Conservation (phyloP, 805 yeast genomes). For the Pichia sporocuriosa region DNA sequence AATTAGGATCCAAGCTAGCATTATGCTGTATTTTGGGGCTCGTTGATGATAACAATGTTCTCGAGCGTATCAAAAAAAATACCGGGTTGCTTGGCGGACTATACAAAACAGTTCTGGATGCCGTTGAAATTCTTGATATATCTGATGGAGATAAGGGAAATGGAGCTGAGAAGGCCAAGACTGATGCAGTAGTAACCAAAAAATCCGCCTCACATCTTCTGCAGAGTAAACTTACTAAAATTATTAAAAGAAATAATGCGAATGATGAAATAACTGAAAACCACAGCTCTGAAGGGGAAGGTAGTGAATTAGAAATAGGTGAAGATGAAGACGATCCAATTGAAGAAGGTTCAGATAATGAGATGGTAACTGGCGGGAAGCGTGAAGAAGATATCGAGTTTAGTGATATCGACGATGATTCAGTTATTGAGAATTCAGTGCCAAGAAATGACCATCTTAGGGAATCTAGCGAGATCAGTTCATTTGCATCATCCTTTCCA, state of each 20-base stretch:
- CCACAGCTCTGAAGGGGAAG: not conserved
- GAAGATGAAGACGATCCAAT: constrained; percentile 14
- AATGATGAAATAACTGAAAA: not conserved
- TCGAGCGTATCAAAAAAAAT: constrained; percentile 23
- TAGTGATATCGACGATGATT: constrained; percentile 10
- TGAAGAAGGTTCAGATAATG: constrained; percentile 12
- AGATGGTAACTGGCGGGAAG: not conserved
- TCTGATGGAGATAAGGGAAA: not conserved
- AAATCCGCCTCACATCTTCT: no score
- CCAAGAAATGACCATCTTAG: not conserved
- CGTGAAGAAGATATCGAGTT: constrained; percentile 6
- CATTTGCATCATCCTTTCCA: constrained; percentile 11
- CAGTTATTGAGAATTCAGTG: not conserved
- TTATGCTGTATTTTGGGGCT: constrained; percentile 10
- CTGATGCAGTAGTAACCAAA: no score
- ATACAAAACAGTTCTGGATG: constrained; percentile 10
- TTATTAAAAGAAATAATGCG: not conserved
- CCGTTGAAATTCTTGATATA: constrained; percentile 4
- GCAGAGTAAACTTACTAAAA: not conserved
- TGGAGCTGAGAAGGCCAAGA: not conserved
- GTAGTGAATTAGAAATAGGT: not conserved
- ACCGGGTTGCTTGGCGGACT: constrained; percentile 19
- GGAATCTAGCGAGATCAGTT: constrained; percentile 8
- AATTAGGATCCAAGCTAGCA: constrained; percentile 20
- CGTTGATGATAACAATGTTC: constrained; percentile 5